Evolutionary conservation across 192 early-diverging fungal genomes (phyloP).

Genomic region (Gaertneriomyces sp.): DNA sequence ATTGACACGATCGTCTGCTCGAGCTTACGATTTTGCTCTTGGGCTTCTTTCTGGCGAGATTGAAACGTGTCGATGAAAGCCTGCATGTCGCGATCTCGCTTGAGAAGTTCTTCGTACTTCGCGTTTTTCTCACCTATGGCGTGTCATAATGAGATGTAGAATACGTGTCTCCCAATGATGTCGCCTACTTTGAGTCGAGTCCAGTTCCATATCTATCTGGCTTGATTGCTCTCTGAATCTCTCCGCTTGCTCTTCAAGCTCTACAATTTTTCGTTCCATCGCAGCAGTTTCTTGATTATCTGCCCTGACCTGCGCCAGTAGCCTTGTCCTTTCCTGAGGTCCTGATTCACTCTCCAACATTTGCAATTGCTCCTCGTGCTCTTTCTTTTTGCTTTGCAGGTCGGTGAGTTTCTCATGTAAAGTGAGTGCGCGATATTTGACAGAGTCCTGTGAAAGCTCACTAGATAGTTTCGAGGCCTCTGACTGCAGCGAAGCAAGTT

Average conservation of each 20-base stretch:
- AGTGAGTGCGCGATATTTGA: conserved; percentile 37
- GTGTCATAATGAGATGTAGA: neutral
- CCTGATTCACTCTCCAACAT: conserved; percentile 40
- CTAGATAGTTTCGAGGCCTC: neutral
- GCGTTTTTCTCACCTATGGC: conserved; percentile 42
- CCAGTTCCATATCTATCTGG: conserved; percentile 46
- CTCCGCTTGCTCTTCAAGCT: conserved; percentile 46
- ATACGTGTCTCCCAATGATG: neutral
- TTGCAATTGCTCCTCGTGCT: conserved; percentile 45
- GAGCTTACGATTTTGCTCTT: conserved; percentile 23
- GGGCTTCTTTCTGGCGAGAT: conserved; percentile 30
- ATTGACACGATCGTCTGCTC: conserved; percentile 43
- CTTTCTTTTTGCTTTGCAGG: conserved; percentile 33
- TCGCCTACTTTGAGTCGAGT: conserved; percentile 35
- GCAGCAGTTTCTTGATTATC: conserved; percentile 60
- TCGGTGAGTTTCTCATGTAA: conserved; percentile 42
- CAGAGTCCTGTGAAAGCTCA: conserved; percentile 39
- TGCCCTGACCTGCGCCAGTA: conserved; percentile 56
- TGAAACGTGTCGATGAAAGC: conserved; percentile 53
- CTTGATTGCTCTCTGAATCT: conserved; percentile 44
- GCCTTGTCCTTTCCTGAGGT: conserved; percentile 44
- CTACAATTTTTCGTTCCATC: conserved; percentile 55
- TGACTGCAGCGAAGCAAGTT: conserved; percentile 39
- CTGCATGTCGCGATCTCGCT: conserved; percentile 58
- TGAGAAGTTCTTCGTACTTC: conserved; percentile 61